A percentile compares a stretch with the other conserved stretches of the same genome.
phyloP scores from a whole-genome alignment of 495 filamentous ascomycete species.

The Massariosphaeria phaeospora region DNA sequence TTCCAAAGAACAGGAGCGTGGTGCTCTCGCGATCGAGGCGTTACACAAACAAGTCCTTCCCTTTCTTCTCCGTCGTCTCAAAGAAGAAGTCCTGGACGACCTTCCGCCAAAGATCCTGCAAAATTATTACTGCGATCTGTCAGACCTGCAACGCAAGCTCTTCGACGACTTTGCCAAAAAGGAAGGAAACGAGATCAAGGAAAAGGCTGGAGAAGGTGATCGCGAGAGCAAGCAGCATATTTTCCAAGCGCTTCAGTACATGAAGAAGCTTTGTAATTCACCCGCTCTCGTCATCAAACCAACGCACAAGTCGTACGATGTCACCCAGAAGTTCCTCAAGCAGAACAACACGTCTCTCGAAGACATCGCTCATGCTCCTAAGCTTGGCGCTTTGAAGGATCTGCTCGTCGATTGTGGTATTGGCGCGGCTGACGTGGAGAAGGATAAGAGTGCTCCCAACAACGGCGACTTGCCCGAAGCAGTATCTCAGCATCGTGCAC shows the following conservation, averaged over 20 bases:
- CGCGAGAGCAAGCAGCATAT: conserved; percentile 96
- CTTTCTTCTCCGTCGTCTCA: conserved; percentile 91
- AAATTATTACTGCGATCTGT: conserved; percentile 99
- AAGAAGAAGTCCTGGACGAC: conserved; percentile 96
- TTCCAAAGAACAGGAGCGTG: conserved; percentile 96
- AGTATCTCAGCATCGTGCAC: conserved; percentile 88
- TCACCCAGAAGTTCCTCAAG: conserved; percentile 67
- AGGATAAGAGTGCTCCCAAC: conserved; percentile 27
- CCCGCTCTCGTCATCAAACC: conserved; percentile 93
- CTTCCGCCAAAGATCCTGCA: conserved; percentile 97
- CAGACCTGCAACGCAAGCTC: conserved; percentile 86
- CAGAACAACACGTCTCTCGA: conserved; percentile 67
- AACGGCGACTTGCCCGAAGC: conserved; percentile 60
- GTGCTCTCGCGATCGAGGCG: conserved; percentile 91
- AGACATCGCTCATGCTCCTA: conserved; percentile 85
- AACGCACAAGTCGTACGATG: conserved; percentile 82
- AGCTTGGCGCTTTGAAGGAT: conserved; percentile 82
- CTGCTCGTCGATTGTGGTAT: conserved; percentile 94
- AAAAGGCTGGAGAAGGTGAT: conserved; percentile 71
- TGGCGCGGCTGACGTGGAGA: conserved; percentile 58
- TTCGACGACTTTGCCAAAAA: conserved; percentile 96
- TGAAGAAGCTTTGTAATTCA: conserved; percentile 98
- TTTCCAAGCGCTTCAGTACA: conserved; percentile 98
- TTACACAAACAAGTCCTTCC: conserved; percentile 96
- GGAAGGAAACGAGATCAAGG: conserved; percentile 74